Evolutionary conservation across 2,329 filamentous ascomycete species (phyloP).

Genomic region (Penicillium fuscoglaucum): DNA sequence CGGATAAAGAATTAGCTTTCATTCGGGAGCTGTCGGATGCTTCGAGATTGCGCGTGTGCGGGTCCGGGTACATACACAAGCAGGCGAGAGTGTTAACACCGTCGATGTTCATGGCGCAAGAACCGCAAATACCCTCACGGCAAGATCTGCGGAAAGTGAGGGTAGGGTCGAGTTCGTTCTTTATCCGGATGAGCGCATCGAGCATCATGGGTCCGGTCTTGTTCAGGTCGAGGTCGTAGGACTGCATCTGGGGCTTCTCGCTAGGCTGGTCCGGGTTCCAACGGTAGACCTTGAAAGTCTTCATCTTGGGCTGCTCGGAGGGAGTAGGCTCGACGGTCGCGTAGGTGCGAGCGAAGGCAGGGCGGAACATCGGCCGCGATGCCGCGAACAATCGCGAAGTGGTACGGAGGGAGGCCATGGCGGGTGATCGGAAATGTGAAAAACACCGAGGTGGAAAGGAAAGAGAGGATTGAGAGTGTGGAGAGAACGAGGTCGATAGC

Average conservation of each 20-base stretch:
- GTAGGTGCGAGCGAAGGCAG: constrained; percentile 47
- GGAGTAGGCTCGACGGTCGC: constrained; percentile 59
- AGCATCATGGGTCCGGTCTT: constrained; percentile 99
- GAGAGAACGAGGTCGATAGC: constrained; percentile 1
- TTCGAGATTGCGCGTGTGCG: not conserved
- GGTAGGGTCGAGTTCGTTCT: constrained; percentile 97
- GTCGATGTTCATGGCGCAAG: constrained; percentile 99
- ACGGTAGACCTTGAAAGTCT: constrained; percentile 98
- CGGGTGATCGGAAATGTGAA: constrained; percentile 19
- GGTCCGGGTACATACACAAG: constrained; percentile 70
- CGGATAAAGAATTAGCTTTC: constrained; percentile 15
- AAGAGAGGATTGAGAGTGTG: not conserved
- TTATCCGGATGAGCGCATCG: constrained; percentile 94
- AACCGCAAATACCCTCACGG: constrained; percentile 97
- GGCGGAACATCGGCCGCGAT: constrained; percentile 45
- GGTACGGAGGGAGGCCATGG: constrained; percentile 52
- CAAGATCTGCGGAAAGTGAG: constrained; percentile 95
- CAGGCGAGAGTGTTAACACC: constrained; percentile 97
- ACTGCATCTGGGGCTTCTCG: constrained; percentile 94
- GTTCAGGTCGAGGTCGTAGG: constrained; percentile 92
- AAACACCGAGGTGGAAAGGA: constrained; percentile 14
- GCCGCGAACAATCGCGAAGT: constrained; percentile 48
- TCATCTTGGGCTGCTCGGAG: constrained; percentile 63
- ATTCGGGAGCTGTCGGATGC: constrained; percentile 1
- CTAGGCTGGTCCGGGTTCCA: constrained; percentile 94